Percentiles rank a stretch among this genome's conserved stretches.
Conservation (phyloP, 2,329 filamentous ascomycete species). For the Diplocarpon rosae region DNA sequence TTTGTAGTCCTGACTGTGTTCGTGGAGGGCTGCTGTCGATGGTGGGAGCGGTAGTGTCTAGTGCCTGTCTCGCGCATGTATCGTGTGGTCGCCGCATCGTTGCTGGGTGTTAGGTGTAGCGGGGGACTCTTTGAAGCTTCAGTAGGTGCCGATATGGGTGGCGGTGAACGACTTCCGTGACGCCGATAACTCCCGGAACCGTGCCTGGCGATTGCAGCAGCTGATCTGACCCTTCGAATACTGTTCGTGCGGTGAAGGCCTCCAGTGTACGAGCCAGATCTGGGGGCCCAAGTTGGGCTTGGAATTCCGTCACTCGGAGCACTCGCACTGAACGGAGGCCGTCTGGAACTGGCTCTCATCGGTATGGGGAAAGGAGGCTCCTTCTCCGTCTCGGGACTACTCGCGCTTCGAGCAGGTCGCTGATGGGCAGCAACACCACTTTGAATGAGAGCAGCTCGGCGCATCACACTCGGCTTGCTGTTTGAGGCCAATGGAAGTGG, state of each 20-base stretch:
- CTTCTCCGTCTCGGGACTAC: conserved; percentile 41
- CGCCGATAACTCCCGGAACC: conserved; percentile 36
- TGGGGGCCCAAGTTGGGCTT: conserved; percentile 60
- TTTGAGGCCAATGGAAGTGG: conserved; percentile 23
- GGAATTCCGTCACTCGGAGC: conserved; percentile 57
- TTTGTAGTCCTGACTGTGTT: conserved; percentile 44
- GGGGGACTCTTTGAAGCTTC: conserved; percentile 58
- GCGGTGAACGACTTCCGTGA: conserved; percentile 48
- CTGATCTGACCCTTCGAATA: conserved; percentile 77
- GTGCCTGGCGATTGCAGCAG: conserved; percentile 53
- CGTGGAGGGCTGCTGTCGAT: conserved; percentile 48
- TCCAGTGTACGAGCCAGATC: conserved; percentile 21
- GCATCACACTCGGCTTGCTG: conserved; percentile 43
- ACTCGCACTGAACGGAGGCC: conserved; percentile 55
- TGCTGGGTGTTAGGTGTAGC: conserved; percentile 61
- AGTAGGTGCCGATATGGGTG: conserved; percentile 56
- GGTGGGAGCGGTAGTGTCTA: conserved; percentile 35
- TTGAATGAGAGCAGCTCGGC: conserved; percentile 70
- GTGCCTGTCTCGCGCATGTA: conserved; percentile 31
- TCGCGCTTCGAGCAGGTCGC: conserved; percentile 53
- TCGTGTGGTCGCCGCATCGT: conserved; percentile 55
- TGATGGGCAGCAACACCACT: conserved; percentile 63
- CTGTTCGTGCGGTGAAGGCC: conserved; percentile 45
- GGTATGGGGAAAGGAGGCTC: conserved; percentile 89
- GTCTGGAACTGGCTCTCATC: conserved; percentile 74